Percentiles rank a stretch among this genome's conserved stretches.
These are phyloP conservation scores for Aspergillus pseudonomiae DNA, from an alignment of 2,329 filamentous ascomycete genomes.

Conservation along the genomic window DNA sequence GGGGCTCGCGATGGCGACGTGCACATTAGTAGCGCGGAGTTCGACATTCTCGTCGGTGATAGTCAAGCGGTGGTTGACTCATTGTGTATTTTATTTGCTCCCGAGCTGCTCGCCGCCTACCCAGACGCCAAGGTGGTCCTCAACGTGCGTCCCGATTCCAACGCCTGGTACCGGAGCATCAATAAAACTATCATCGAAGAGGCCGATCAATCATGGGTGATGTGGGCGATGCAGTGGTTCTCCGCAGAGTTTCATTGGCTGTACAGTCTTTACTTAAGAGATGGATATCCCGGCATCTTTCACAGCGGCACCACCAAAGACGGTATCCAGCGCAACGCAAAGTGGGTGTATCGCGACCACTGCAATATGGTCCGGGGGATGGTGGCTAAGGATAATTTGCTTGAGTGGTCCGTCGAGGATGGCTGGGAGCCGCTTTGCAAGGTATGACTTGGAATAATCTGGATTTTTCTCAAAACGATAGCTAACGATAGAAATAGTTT, in stretches of 20 bases:
- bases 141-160: constrained; percentile 12
- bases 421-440: constrained; percentile 34
- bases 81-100: constrained; percentile 32
- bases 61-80: constrained; percentile 35
- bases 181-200: constrained; percentile 14
- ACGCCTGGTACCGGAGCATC: constrained; percentile 16
- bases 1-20: constrained; percentile 17
- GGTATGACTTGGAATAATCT: not conserved
- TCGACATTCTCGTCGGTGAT: constrained; percentile 34
- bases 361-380: constrained; percentile 29
- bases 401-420: constrained; percentile 31
- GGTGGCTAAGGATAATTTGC: constrained; percentile 23
- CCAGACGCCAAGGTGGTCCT: constrained; percentile 27
- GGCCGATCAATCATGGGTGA: constrained; percentile 8
- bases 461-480: not conserved
- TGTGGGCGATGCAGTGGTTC: constrained; percentile 10
- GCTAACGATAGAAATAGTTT: not conserved
- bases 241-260: constrained; percentile 16
- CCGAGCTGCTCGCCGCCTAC: constrained; percentile 38
- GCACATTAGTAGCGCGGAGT: constrained; percentile 20
- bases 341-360: constrained; percentile 28
- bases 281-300: constrained; percentile 17
- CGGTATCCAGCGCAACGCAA: constrained; percentile 19
- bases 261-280: constrained; percentile 11
- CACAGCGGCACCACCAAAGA: not conserved